Conservation (phyloP, 225 moss, liverwort and hornwort genomes). For the Bryoerythrophyllum caledonicum region DNA sequence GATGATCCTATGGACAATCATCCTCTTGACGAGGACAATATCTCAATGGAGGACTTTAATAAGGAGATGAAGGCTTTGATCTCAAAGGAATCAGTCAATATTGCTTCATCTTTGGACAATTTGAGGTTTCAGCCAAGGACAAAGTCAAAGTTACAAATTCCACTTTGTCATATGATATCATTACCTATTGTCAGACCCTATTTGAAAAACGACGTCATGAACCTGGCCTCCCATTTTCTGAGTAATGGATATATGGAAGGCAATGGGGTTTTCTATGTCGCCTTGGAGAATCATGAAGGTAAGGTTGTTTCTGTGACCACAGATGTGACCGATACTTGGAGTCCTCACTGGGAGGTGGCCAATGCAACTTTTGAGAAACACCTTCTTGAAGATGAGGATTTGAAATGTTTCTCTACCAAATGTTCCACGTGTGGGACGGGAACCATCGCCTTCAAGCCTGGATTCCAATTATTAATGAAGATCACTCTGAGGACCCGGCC, state of each 20-base stretch:
- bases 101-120: neutral
- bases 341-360: neutral
- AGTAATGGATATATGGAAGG: no score
- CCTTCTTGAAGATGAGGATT: neutral
- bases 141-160: neutral
- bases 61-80: no score
- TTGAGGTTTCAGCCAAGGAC: neutral
- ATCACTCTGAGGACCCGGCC: no score
- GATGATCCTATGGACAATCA: no score
- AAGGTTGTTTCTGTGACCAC: neutral
- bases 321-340: no score
- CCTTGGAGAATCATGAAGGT: neutral
- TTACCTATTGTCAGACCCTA: neutral
- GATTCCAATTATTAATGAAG: no score
- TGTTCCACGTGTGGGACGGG: neutral
- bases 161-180: neutral
- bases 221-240: no score
- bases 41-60: no score
- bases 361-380: neutral
- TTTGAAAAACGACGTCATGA: neutral
- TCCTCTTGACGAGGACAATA: no score
- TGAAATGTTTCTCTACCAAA: no score
- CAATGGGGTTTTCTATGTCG: neutral
- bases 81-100: no score
- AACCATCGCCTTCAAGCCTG: no score